phyloP scores from a whole-genome alignment of 2,329 filamentous ascomycete species.

The Colletotrichum ledebouriae region DNA sequence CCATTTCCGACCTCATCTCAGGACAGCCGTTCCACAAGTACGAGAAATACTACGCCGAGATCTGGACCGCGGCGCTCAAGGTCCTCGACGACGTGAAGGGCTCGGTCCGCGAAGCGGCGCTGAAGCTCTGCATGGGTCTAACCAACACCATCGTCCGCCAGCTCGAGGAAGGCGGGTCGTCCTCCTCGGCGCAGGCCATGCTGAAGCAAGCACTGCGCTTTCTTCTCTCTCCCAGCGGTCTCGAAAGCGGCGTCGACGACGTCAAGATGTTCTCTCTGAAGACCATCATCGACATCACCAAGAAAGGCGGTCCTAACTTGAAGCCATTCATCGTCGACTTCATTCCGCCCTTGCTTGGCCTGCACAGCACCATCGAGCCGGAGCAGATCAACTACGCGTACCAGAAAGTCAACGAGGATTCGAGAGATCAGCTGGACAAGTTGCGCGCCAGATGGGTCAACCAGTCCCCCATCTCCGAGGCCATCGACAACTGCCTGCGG shows the following conservation, averaged over 20 bases:
- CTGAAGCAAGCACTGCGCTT: constrained; percentile 91
- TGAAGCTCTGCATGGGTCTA: constrained; percentile 84
- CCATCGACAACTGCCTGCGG: constrained; percentile 89
- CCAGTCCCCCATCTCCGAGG: constrained; percentile 90
- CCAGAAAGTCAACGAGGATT: constrained; percentile 88
- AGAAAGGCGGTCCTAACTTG: constrained; percentile 85
- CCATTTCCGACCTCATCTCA: constrained; percentile 88
- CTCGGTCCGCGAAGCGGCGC: constrained; percentile 84
- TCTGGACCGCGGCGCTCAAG: constrained; percentile 89
- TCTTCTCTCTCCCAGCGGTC: constrained; percentile 86
- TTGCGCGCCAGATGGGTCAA: constrained; percentile 85
- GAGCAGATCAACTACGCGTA: constrained; percentile 94
- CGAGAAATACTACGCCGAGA: constrained; percentile 84
- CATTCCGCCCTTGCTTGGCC: constrained; percentile 82
- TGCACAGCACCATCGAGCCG: constrained; percentile 90
- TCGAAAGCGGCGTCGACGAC: constrained; percentile 90
- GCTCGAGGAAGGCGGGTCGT: constrained; percentile 81
- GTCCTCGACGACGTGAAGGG: constrained; percentile 97
- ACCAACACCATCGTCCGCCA: constrained; percentile 89
- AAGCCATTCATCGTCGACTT: constrained; percentile 86
- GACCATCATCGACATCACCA: constrained; percentile 89
- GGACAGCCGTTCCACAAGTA: constrained; percentile 83
- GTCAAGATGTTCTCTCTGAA: constrained; percentile 86
- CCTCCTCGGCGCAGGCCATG: constrained; percentile 81
- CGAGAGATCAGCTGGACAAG: constrained; percentile 90